Evolutionary conservation across 176 grass and related monocot genomes (phyloP).

Genomic region (Poa pratensis): DNA sequence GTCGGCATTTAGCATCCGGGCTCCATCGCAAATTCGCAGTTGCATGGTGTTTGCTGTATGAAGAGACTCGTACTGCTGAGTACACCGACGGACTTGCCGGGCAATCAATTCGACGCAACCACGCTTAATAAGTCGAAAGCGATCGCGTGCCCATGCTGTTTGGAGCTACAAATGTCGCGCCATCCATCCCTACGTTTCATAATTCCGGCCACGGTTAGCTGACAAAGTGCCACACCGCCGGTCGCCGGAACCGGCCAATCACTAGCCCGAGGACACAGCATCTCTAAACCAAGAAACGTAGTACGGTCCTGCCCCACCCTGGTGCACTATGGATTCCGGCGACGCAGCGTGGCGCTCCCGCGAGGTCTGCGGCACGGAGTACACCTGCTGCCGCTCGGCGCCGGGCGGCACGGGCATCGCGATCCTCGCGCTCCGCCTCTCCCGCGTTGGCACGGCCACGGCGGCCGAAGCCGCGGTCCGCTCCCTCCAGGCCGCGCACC

Average conservation of each 20-base stretch:
- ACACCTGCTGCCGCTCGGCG: conserved; percentile 69
- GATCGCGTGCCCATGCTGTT: background rate
- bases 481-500: conserved; percentile 60
- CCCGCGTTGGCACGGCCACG: background rate
- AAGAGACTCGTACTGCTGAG: too few relatives aligned
- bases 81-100: too few relatives aligned
- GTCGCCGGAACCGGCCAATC: background rate
- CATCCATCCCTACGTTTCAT: background rate
- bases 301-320: too few relatives aligned
- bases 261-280: background rate
- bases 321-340: conserved; percentile 45
- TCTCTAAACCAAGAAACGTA: conserved; percentile 9
- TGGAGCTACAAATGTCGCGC: too few relatives aligned
- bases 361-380: conserved; percentile 64
- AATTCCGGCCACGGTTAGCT: background rate
- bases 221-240: background rate
- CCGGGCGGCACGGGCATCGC: conserved; percentile 76
- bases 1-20: too few relatives aligned
- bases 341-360: conserved; percentile 32
- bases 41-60: too few relatives aligned
- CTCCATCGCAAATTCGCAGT: background rate
- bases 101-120: too few relatives aligned
- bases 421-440: conserved; percentile 65
- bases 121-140: too few relatives aligned
- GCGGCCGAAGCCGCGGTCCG: conserved; percentile 37